Evolutionary conservation across 2,329 filamentous ascomycete genomes (phyloP).

Genomic region (Ophiocordyceps sinensis): DNA sequence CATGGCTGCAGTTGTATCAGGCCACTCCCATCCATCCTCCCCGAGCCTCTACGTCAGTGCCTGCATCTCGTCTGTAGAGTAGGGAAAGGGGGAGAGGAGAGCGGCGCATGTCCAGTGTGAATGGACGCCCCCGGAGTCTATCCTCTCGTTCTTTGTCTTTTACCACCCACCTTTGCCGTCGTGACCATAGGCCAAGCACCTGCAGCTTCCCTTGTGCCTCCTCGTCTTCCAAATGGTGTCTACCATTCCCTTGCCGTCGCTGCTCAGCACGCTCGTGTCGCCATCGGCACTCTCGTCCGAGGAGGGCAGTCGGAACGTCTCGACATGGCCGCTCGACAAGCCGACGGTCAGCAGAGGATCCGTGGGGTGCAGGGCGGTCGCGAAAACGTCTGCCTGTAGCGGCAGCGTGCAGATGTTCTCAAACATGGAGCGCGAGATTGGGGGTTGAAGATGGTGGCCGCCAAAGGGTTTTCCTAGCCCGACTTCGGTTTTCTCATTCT

Average conservation of each 20-base stretch:
- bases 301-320: constrained; percentile 61
- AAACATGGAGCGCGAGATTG: constrained; percentile 45
- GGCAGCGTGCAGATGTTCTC: constrained; percentile 87
- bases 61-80: not conserved
- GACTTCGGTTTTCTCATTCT: too few relatives aligned
- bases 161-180: constrained; percentile 62
- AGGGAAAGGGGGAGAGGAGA: too few relatives aligned
- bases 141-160: too few relatives aligned
- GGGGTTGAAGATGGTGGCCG: not conserved
- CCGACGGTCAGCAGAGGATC: constrained; percentile 79
- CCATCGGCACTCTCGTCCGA: constrained; percentile 38
- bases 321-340: constrained; percentile 70
- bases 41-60: constrained; percentile 14
- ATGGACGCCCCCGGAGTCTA: too few relatives aligned
- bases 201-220: constrained; percentile 87
- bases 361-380: constrained; percentile 72
- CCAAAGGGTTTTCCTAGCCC: too few relatives aligned
- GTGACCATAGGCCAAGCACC: constrained; percentile 61
- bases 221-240: constrained; percentile 76
- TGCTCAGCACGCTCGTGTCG: constrained; percentile 35
- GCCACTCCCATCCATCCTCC: not conserved
- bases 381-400: constrained; percentile 73
- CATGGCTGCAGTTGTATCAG: constrained; percentile 22
- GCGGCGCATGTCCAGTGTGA: too few relatives aligned
- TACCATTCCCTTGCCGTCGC: constrained; percentile 57